Evolutionary conservation across 2,329 filamentous ascomycete species (phyloP), one percentile per base, ranked within the genome.

Genomic region (Pestalotiopsis sp.): DNA sequence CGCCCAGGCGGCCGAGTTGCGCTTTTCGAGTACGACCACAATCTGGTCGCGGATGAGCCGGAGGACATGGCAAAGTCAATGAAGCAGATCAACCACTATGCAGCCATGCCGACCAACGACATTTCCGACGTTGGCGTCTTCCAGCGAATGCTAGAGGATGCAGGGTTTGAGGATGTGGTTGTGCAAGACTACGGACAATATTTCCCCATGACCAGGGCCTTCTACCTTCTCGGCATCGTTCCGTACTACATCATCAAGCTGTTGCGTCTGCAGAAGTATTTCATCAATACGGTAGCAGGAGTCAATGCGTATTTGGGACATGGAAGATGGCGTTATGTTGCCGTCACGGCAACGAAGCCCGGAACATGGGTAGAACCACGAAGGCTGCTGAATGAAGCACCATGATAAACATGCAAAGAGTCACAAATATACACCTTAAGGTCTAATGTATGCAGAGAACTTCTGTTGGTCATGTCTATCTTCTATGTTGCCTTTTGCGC

Each of bases 241-340:
- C 85, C 85, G 2, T 87, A 82, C 72, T 74, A 82, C 20, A 73
- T 87, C 52, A 75, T 87, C 65, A 74, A 72, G 23, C 72, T 86
- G 1, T 71, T 87, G 4, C 74, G 78, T 0, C 75, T 87, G 7
- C 80, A 88, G 70, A 71, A 76, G 5, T 79, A 77, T 52, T 86
- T 87, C 63, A 80, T 84, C 67, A 87, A 87, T 71, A 83, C 81
- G 0, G 78, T 84, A n/a, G 82, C 84, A 3, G 83, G 81, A 6
- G 79, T 80, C 25, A 71, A 79, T 66, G 72, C 73, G 0, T 81
- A 83, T 70, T 72, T 76, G 4, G 78, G 78, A 1, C 74, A 74
- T 31, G 68, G 73, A 2, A 74, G 77, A 58, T 82, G 80, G 78
- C 72, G 73, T 3, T 80, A 81, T 68, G 72, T 82, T 23, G 76